These are phyloP conservation scores for Kwoniella newhampshirensis DNA, from an alignment of 768 basidiomycete species.

Conservation along the genomic window DNA sequence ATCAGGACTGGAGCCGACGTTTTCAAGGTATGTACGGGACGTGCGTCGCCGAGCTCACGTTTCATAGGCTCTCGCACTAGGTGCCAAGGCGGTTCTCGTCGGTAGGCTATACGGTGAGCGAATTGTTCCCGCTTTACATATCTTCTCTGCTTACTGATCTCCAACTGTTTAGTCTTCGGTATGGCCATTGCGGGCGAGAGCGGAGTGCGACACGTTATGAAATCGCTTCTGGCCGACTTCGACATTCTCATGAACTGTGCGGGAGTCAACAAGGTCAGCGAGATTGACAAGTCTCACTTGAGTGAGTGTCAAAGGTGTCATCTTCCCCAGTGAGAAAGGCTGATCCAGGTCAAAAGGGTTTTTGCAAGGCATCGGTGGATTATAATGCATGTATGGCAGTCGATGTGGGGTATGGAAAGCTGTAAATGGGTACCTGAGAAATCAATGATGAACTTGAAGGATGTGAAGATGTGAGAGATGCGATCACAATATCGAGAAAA, in stretches of 20 bases:
- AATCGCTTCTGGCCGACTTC: constrained; percentile 23
- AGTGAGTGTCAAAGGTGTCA: too few species aligned
- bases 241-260: constrained; percentile 18
- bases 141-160: neutral
- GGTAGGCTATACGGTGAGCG: constrained; percentile 54
- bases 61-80: constrained; percentile 69
- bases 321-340: too few species aligned
- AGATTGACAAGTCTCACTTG: constrained; percentile 15
- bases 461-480: too few species aligned
- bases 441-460: too few species aligned
- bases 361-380: too few species aligned
- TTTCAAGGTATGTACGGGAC: constrained; percentile 57
- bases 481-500: too few species aligned
- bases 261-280: constrained; percentile 7
- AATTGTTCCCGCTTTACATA: neutral
- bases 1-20: constrained; percentile 75
- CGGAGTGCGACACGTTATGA: constrained; percentile 73
- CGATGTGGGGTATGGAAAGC: too few species aligned
- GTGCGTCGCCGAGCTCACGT: neutral
- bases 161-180: constrained; percentile 59
- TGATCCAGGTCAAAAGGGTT: too few species aligned
- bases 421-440: too few species aligned
- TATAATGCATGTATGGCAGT: too few species aligned
- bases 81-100: constrained; percentile 74
- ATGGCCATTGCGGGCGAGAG: constrained; percentile 68